These are phyloP conservation scores for Wallacemonas rigidus DNA, from an alignment of 208 protist genomes.

Conservation along the genomic window DNA sequence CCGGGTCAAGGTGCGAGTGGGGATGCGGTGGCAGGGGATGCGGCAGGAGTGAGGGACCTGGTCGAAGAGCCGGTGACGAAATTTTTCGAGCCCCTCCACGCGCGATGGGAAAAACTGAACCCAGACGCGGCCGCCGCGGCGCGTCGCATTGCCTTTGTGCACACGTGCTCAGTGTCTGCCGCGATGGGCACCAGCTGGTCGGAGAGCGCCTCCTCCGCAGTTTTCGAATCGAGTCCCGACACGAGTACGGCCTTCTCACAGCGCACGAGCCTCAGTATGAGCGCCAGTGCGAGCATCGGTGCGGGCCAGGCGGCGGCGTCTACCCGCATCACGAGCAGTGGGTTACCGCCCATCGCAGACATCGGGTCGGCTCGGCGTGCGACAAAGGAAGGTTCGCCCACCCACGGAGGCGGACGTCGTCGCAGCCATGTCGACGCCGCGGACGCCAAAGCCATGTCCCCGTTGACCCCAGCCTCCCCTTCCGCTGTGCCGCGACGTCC, in stretches of 20 bases:
- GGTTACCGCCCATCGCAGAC: neutral
- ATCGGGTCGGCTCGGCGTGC: neutral
- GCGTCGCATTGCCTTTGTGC: neutral
- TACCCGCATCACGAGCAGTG: neutral
- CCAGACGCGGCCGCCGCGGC: conserved; percentile 6
- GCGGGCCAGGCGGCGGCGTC: neutral
- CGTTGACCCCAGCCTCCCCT: neutral
- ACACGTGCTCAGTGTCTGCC: neutral
- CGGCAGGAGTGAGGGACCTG: neutral
- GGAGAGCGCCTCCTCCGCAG: neutral
- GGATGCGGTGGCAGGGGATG: neutral
- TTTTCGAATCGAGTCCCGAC: neutral
- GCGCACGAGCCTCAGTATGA: neutral
- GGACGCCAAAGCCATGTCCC: neutral
- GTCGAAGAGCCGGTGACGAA: conserved; percentile 2
- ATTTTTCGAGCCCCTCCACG: conserved; percentile 14
- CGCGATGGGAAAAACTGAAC: conserved; percentile 23
- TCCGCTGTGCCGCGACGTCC: neutral
- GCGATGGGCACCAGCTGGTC: neutral
- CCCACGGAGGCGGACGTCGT: neutral
- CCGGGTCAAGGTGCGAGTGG: neutral
- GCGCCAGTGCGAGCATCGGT: neutral
- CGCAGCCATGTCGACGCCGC: conserved; percentile 12
- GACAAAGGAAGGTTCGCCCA: neutral
- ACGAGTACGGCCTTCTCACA: neutral